phyloP scores from a whole-genome alignment of 2,329 filamentous ascomycete genomes.

The Fusarium penzigii region DNA sequence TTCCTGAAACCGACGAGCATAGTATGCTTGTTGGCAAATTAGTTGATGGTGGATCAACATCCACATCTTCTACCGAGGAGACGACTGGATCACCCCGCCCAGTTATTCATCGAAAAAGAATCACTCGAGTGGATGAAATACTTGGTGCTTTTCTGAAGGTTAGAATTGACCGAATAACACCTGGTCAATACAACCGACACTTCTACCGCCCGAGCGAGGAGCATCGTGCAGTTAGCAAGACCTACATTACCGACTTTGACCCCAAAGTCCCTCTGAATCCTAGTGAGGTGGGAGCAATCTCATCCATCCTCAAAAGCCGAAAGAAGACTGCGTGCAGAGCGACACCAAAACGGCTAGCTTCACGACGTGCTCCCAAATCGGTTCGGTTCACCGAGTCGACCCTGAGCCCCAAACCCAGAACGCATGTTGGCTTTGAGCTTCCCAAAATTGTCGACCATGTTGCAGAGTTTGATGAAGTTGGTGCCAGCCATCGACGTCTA shows the following conservation, averaged over 20 bases:
- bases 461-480: conserved; percentile 2
- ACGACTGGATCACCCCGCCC: conserved; percentile 4
- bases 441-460: conserved; percentile 15
- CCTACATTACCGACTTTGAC: conserved; percentile 22
- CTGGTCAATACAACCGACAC: conserved; percentile 16
- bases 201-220: conserved; percentile 23
- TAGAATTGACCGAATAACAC: conserved; percentile 15
- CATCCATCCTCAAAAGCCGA: conserved; percentile 32
- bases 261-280: conserved; percentile 19
- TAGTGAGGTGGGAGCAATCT: conserved; percentile 21
- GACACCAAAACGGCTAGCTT: conserved; percentile 29
- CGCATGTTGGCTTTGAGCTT: conserved; percentile 28
- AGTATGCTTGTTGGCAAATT: conserved; percentile 2
- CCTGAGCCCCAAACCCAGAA: conserved; percentile 26
- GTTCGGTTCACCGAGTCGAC: conserved; percentile 35
- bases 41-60: no score
- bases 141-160: conserved; percentile 13
- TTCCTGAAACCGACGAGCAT: conserved; percentile 25
- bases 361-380: conserved; percentile 26
- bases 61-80: background rate
- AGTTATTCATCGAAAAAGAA: conserved; percentile 2
- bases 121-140: conserved; percentile 8
- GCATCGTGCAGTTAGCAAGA: conserved; percentile 19
- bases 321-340: conserved; percentile 14
- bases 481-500: no score